Evolutionary conservation across 305 asterid species (phyloP).

Genomic region (Fraxinus baroniana): DNA sequence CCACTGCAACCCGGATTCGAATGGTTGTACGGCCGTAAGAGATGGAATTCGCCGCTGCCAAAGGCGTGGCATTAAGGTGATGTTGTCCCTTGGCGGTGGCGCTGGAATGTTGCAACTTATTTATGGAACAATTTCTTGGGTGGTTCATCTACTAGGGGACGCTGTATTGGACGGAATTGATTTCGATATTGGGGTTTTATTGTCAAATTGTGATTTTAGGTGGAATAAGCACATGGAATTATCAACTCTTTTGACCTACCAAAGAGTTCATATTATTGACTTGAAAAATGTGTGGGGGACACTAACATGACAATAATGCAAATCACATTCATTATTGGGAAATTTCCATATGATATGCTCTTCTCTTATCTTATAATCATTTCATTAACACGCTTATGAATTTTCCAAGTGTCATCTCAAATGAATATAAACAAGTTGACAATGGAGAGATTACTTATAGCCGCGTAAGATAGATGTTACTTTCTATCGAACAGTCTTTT

Average conservation of each 20-base stretch:
- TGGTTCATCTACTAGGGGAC: constrained; percentile 34
- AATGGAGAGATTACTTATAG: neutral
- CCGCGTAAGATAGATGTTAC: neutral
- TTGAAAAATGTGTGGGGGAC: neutral
- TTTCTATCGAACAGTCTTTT: neutral
- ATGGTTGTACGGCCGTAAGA: neutral
- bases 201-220: no score
- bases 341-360: neutral
- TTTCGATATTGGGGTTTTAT: constrained; percentile 46
- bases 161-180: constrained; percentile 49
- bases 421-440: neutral
- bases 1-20: constrained; percentile 67
- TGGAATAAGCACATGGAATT: no score
- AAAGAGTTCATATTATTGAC: neutral
- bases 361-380: neutral
- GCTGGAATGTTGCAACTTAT: constrained; percentile 38
- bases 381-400: neutral
- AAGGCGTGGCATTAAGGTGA: constrained; percentile 27
- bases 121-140: constrained; percentile 49
- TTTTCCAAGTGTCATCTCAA: neutral
- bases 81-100: constrained; percentile 55
- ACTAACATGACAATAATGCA: neutral
- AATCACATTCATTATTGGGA: neutral
- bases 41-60: neutral
- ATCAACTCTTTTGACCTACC: neutral